Evolutionary conservation across 495 filamentous ascomycete species (phyloP).

Genomic region (Apodospora peruviana): DNA sequence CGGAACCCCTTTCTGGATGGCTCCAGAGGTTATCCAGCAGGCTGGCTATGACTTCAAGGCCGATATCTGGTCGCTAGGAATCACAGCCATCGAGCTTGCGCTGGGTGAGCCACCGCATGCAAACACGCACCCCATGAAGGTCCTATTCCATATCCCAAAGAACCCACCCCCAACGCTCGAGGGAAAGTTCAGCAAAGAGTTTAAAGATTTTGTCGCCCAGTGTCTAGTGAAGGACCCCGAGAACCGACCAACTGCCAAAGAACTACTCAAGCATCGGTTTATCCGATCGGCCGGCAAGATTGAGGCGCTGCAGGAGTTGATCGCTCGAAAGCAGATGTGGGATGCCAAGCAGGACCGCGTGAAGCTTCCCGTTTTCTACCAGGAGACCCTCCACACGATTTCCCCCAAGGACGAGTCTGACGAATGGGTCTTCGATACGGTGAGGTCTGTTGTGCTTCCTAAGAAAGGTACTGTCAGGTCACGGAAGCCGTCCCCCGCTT

Average conservation of each 20-base stretch:
- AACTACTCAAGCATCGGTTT: conserved; percentile 86
- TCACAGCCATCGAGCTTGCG: conserved; percentile 91
- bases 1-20: conserved; percentile 99
- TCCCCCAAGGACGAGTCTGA: conserved; percentile 65
- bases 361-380: conserved; percentile 72
- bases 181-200: conserved; percentile 80
- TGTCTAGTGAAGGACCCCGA: conserved; percentile 91
- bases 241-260: conserved; percentile 74
- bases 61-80: conserved; percentile 96
- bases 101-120: conserved; percentile 91
- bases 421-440: conserved; percentile 97
- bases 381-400: conserved; percentile 80
- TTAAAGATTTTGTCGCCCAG: conserved; percentile 87
- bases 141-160: conserved; percentile 95
- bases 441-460: conserved; percentile 54
- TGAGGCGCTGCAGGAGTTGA: conserved; percentile 78
- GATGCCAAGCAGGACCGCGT: conserved; percentile 59
- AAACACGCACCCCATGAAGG: conserved; percentile 94
- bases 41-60: conserved; percentile 95
- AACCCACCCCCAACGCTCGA: conserved; percentile 79
- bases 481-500: conserved; percentile 47
- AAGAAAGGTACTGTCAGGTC: conserved; percentile 42
- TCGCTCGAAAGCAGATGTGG: conserved; percentile 75
- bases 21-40: conserved; percentile 96
- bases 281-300: conserved; percentile 79